These are phyloP conservation scores for Arxiozyma bovina DNA, from an alignment of 1,139 yeast genomes.

Conservation along the genomic window DNA sequence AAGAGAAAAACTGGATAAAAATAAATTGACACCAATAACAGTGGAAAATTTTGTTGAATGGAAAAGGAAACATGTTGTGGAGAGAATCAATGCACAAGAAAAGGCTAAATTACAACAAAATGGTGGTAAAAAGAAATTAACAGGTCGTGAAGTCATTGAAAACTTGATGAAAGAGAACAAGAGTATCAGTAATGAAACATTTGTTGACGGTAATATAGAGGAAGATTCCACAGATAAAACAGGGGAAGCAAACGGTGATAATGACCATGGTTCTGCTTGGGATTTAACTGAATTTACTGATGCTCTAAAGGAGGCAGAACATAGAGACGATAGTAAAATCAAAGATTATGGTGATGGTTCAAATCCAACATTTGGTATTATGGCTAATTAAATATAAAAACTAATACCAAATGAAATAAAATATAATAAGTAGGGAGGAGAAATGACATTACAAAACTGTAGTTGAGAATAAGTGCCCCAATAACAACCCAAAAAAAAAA, in stretches of 20 bases:
- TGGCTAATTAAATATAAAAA: slow-evolving; percentile 1
- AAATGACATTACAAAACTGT: no score
- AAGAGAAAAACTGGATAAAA: slow-evolving; percentile 72
- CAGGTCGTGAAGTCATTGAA: slow-evolving; percentile 77
- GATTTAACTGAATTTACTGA: slow-evolving; percentile 50
- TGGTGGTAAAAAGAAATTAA: slow-evolving; percentile 40
- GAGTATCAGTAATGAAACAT: background rate
- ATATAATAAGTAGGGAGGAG: no score
- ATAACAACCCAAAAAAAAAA: no score
- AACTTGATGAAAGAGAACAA: slow-evolving; percentile 41
- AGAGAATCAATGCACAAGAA: slow-evolving; percentile 52
- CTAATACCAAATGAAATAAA: no score
- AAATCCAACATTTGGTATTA: slow-evolving; percentile 32
- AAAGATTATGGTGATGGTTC: slow-evolving; percentile 38
- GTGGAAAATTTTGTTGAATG: slow-evolving; percentile 73
- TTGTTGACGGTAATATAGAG: slow-evolving; percentile 36
- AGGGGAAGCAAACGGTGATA: slow-evolving; percentile 27
- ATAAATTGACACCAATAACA: slow-evolving; percentile 80
- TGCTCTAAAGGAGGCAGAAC: slow-evolving; percentile 25
- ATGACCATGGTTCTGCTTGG: slow-evolving; percentile 48
- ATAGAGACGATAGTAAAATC: slow-evolving; percentile 23
- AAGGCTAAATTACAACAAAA: slow-evolving; percentile 34
- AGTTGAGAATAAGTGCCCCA: background rate
- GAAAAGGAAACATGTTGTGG: slow-evolving; percentile 62
- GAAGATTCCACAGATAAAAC: slow-evolving; percentile 41